Base-by-base conservation (phyloP, 768 basidiomycete genomes). In the Hygrocybe coccinea region DNA sequence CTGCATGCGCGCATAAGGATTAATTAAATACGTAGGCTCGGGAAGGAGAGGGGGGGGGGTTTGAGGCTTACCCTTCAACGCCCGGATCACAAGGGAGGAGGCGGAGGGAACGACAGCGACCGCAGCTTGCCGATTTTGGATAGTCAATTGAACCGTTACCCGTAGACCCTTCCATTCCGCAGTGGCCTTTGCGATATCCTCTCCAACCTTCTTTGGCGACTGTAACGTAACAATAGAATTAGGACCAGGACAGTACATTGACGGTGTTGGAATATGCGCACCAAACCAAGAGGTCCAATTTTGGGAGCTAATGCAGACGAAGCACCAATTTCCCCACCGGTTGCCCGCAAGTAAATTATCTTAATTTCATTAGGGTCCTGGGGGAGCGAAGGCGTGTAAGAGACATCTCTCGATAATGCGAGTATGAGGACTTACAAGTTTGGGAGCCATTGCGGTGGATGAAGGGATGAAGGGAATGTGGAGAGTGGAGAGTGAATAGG, bases 121-220 rank as follows among this genome's bases (percentile, higher is more conserved):
- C 62, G 88, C 79, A 54, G 97, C 97, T 85, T 99, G 97, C 75
- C 97, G 93, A 78, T 99, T 99, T 83, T 98, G 97, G 75, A 98
- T 97, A 57, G 95, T 98, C 58, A 98, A 85, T 75, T 97, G 93
- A 62, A 98, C 94, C 62, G 97, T 98, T 57, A 99, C 95, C 59
- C 95, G 92, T 70, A 98, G 91, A 79, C 97, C 97, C 77, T 99
- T 99, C 97, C 97, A 99, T 71, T 86, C 87, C 47, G 86, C 83
- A 58, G 97, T 99, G 56, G 95, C 95, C 75, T 99, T 99, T 66
- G 97, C 97, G 71, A 99, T 99, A 77, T 99, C 97, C 91, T 99
- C 97, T 77, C 97, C 97, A 76, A 99, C 97, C 80, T 98, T 98
- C 81, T 99, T 99, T 65, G 97, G 97, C 56, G 97, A 97, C 97